These are phyloP conservation scores for Spathaspora girioi DNA, from an alignment of 805 yeast species.

Conservation along the genomic window DNA sequence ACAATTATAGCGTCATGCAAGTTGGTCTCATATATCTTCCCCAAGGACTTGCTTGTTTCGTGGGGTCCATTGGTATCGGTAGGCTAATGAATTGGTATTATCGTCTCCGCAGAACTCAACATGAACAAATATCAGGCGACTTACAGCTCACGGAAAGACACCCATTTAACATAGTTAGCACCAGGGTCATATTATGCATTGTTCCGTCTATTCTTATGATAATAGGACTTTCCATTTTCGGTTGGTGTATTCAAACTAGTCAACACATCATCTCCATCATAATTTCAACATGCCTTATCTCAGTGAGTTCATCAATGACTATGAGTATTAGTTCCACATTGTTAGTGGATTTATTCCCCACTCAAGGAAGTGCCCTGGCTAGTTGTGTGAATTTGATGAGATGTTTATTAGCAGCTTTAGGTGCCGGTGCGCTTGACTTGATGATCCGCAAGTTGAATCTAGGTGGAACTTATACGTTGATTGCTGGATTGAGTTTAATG, in stretches of 20 bases:
- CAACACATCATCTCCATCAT: constrained; percentile 53
- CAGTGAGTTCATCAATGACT: constrained; percentile 57
- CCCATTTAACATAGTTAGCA: constrained; percentile 51
- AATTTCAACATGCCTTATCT: constrained; percentile 53
- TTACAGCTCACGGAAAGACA: constrained; percentile 22
- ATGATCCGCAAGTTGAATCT: constrained; percentile 57
- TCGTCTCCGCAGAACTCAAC: constrained; percentile 18
- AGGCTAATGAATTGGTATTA: constrained; percentile 52
- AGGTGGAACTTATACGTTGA: constrained; percentile 78
- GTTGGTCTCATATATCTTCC: constrained; percentile 75
- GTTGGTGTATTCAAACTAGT: constrained; percentile 63
- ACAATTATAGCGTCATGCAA: constrained; percentile 49
- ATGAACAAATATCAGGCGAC: constrained; percentile 15
- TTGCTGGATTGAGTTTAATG: constrained; percentile 44
- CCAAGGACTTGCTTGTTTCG: constrained; percentile 63
- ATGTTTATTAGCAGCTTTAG: constrained; percentile 69
- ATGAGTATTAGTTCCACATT: constrained; percentile 60
- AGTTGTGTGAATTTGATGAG: constrained; percentile 70
- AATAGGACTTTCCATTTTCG: constrained; percentile 40
- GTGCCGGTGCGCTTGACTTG: constrained; percentile 60
- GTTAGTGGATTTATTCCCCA: constrained; percentile 73
- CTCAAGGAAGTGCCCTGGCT: constrained; percentile 67
- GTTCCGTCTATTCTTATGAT: constrained; percentile 36
- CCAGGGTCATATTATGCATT: constrained; percentile 46
- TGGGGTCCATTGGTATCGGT: constrained; percentile 61